Evolutionary conservation across 495 filamentous ascomycete genomes (phyloP).

Genomic region (Aspergillus diversus): DNA sequence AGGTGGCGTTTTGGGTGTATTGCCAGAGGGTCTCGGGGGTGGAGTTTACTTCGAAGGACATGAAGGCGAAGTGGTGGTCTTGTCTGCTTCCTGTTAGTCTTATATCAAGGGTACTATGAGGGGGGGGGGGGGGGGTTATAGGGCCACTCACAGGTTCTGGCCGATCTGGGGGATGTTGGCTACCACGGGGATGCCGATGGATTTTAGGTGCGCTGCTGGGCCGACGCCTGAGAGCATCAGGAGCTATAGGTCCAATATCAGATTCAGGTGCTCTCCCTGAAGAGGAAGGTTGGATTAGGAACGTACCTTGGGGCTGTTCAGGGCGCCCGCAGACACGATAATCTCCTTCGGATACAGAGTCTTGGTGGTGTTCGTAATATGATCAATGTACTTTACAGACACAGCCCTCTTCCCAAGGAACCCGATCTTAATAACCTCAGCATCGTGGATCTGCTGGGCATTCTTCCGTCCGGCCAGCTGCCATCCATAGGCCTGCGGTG

Average conservation of each 20-base stretch:
- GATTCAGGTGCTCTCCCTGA: too few species aligned
- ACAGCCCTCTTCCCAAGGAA: neutral
- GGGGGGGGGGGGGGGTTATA: too few species aligned
- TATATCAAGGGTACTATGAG: too few species aligned
- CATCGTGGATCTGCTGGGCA: neutral
- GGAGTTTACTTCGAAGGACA: neutral
- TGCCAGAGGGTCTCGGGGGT: neutral
- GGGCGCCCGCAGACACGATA: neutral
- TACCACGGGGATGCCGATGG: neutral
- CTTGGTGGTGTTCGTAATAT: neutral
- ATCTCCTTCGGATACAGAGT: neutral
- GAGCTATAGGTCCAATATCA: neutral
- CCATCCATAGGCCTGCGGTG: neutral
- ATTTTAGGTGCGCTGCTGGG: neutral
- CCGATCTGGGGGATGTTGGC: constrained; percentile 3
- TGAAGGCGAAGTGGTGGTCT: neutral
- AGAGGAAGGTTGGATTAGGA: neutral
- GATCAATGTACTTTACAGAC: neutral
- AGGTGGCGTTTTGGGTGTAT: neutral
- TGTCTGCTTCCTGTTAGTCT: too few species aligned
- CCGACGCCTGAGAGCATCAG: constrained; percentile 10
- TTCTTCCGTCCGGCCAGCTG: neutral
- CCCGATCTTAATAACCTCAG: neutral
- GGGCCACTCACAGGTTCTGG: too few species aligned
- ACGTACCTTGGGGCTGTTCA: neutral